Evolutionary conservation across 2,329 filamentous ascomycete species (phyloP).

Genomic region (Plectosphaerella cucumerina): DNA sequence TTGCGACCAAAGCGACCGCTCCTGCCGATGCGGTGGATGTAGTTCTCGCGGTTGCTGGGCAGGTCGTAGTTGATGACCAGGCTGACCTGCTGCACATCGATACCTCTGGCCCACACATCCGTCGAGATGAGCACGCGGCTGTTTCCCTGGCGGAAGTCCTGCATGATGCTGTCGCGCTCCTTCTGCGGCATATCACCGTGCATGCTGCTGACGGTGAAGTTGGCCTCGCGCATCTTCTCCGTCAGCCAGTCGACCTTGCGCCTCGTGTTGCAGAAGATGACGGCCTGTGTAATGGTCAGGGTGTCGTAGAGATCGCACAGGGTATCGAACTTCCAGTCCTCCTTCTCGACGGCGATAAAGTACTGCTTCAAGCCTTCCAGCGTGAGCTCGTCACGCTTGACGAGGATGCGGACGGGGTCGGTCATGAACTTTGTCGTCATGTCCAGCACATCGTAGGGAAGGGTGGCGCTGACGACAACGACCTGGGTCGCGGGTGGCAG

Average conservation of each 20-base stretch:
- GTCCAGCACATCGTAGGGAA: slow-evolving; percentile 96
- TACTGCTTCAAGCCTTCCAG: slow-evolving; percentile 98
- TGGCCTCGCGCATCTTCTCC: slow-evolving; percentile 98
- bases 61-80: slow-evolving; percentile 99
- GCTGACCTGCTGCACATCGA: slow-evolving; percentile 97
- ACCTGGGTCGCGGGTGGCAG: slow-evolving; percentile 95
- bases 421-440: slow-evolving; percentile 99
- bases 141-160: slow-evolving; percentile 96
- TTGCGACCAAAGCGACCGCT: slow-evolving; percentile 95
- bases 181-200: slow-evolving; percentile 99
- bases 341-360: slow-evolving; percentile 98
- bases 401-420: slow-evolving; percentile 90
- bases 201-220: slow-evolving; percentile 98
- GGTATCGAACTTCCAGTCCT: slow-evolving; percentile 99
- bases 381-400: slow-evolving; percentile 98
- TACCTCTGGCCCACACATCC: slow-evolving; percentile 96
- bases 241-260: slow-evolving; percentile 99
- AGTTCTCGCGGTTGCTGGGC: slow-evolving; percentile 98
- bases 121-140: slow-evolving; percentile 95
- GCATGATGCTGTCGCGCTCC: slow-evolving; percentile 98
- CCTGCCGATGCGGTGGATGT: slow-evolving; percentile 96
- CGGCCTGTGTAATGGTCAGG: slow-evolving; percentile 95
- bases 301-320: slow-evolving; percentile 98
- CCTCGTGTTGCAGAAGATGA: slow-evolving; percentile 99
- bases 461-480: slow-evolving; percentile 94